Evolutionary conservation across 306 rosid species (phyloP).

Genomic region (barrel medic (Medicago truncatula)): MtrunA17r5.0-ANR NC_053042.1:44944501-44945000

Average conservation of each 20-base stretch:
- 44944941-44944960: not conserved
- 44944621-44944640: slow-evolving; percentile 51
- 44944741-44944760: slow-evolving; percentile 14
- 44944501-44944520: slow-evolving; percentile 49
- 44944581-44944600: slow-evolving; percentile 58
- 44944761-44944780: not conserved
- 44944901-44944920: not conserved
- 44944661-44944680: slow-evolving; percentile 56
- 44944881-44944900: not conserved
- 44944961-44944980: not conserved
- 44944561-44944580: slow-evolving; percentile 52
- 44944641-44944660: slow-evolving; percentile 58
- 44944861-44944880: not conserved
- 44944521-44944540: slow-evolving; percentile 60
- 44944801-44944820: not conserved
- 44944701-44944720: slow-evolving; percentile 45
- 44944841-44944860: not conserved
- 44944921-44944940: not conserved
- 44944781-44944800: not conserved
- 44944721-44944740: slow-evolving; percentile 43
- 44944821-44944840: not conserved
- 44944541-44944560: slow-evolving; percentile 55
- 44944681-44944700: slow-evolving; percentile 62
- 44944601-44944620: slow-evolving; percentile 59
- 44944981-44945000: not conserved